These are phyloP conservation scores for Diutina ranongensis DNA, from an alignment of 1,139 yeast genomes.

Conservation along the genomic window DNA sequence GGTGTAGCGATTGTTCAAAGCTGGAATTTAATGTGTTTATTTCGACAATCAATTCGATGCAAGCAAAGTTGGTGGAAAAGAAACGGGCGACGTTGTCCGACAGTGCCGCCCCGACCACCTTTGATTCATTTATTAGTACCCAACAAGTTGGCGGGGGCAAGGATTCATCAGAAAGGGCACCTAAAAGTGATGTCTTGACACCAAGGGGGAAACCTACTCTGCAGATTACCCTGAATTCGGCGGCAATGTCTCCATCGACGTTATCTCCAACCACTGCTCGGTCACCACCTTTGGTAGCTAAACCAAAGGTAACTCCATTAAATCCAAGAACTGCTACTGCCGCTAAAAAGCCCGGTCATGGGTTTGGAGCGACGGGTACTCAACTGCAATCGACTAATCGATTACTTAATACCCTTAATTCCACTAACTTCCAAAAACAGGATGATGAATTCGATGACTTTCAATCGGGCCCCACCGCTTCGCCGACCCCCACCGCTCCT, in stretches of 20 bases:
- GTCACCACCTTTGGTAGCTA: constrained; percentile 6
- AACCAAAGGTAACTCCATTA: constrained; percentile 7
- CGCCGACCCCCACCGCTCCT: not conserved
- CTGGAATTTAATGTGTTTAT: constrained; percentile 24
- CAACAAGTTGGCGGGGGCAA: constrained; percentile 23
- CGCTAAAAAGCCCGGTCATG: not conserved
- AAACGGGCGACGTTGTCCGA: constrained; percentile 20
- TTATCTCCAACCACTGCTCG: constrained; percentile 12
- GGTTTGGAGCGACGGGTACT: not conserved
- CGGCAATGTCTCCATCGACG: constrained; percentile 9
- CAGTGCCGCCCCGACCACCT: constrained; percentile 11
- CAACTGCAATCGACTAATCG: not conserved
- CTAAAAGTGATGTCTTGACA: constrained; percentile 12
- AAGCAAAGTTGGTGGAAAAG: constrained; percentile 18
- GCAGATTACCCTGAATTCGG: constrained; percentile 9
- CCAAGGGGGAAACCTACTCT: no score
- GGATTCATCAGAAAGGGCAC: constrained; percentile 16
- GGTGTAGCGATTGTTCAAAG: constrained; percentile 30
- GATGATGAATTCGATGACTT: constrained; percentile 24
- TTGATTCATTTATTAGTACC: constrained; percentile 23
- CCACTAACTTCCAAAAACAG: constrained; percentile 10
- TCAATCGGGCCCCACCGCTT: constrained; percentile 12
- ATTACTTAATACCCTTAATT: constrained; percentile 6
- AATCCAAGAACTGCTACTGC: constrained; percentile 13
- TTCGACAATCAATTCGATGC: constrained; percentile 18